Conservation (phyloP, 257 asterid genomes). For the Lycium barbarum region DNA sequence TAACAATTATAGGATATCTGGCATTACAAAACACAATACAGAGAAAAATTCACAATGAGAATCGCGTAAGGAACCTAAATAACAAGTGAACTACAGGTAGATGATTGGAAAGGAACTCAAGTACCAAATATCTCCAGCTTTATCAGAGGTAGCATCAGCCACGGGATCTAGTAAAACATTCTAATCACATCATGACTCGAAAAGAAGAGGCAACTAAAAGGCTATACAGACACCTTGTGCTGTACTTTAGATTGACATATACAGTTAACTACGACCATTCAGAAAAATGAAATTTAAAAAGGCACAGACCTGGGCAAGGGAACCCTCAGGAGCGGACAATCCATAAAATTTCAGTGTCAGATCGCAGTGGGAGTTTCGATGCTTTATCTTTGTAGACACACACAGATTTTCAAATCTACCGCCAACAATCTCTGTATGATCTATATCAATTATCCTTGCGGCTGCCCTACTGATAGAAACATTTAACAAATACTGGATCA, state of each 20-base stretch:
- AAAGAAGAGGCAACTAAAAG: constrained; percentile 1
- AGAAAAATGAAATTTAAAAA: constrained; percentile 2
- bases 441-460: constrained; percentile 77
- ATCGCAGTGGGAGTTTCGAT: constrained; percentile 82
- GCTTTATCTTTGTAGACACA: constrained; percentile 79
- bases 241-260: neutral
- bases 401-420: constrained; percentile 95
- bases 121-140: constrained; percentile 13
- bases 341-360: constrained; percentile 89
- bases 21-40: constrained; percentile 8
- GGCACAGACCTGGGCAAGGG: constrained; percentile 91
- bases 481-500: constrained; percentile 75
- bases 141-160: neutral
- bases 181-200: neutral
- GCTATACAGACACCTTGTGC: neutral
- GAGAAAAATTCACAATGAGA: neutral
- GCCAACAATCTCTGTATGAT: constrained; percentile 81
- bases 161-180: neutral
- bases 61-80: constrained; percentile 9
- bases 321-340: constrained; percentile 95
- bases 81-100: neutral
- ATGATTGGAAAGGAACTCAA: neutral
- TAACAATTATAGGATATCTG: constrained; percentile 8
- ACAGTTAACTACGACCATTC: constrained; percentile 6
- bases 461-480: constrained; percentile 91